phyloP scores from a whole-genome alignment of 73 alveolate genomes.

The Paramecium bursaria region DNA sequence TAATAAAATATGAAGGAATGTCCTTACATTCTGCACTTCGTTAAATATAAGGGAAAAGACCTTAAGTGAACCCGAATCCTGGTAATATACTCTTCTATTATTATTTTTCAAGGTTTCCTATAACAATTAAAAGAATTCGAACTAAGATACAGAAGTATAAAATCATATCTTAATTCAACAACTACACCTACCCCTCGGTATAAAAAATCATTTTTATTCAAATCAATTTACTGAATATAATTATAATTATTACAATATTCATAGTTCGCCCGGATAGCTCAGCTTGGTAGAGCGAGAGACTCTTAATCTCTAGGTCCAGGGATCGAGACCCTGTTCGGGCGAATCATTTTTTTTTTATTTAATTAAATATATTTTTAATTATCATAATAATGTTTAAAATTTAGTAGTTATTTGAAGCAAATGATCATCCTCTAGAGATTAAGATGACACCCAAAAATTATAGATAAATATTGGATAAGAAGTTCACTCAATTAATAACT shows the following conservation, averaged over 20 bases:
- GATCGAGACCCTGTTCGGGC: conserved; percentile 48
- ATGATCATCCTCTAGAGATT: conserved; percentile 11
- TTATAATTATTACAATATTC: too few relatives aligned
- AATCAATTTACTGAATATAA: too few relatives aligned
- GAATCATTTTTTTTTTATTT: not conserved
- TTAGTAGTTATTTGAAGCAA: conserved; percentile 26
- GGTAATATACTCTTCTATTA: not conserved
- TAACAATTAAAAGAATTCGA: conserved; percentile 86
- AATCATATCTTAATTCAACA: too few relatives aligned
- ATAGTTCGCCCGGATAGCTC: conserved; percentile 65
- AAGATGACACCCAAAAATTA: conserved; percentile 16
- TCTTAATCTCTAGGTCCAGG: conserved; percentile 39
- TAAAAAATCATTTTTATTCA: too few relatives aligned
- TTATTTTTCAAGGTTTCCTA: conserved; percentile 78
- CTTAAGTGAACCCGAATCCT: conserved; percentile 85
- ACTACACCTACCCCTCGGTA: too few relatives aligned
- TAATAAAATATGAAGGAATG: conserved; percentile 83
- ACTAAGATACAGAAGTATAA: conserved; percentile 47
- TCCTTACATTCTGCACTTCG: conserved; percentile 77
- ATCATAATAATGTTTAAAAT: conserved; percentile 56
- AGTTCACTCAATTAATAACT: conserved; percentile 19
- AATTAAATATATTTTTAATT: too few relatives aligned
- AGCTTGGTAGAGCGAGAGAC: conserved; percentile 66
- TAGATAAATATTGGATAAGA: conserved; percentile 7
- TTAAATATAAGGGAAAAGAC: conserved; percentile 80